Evolutionary conservation across 2,329 filamentous ascomycete species (phyloP), one percentile per base, ranked within the genome.

Genomic region (Botrytis deweyae): DNA sequence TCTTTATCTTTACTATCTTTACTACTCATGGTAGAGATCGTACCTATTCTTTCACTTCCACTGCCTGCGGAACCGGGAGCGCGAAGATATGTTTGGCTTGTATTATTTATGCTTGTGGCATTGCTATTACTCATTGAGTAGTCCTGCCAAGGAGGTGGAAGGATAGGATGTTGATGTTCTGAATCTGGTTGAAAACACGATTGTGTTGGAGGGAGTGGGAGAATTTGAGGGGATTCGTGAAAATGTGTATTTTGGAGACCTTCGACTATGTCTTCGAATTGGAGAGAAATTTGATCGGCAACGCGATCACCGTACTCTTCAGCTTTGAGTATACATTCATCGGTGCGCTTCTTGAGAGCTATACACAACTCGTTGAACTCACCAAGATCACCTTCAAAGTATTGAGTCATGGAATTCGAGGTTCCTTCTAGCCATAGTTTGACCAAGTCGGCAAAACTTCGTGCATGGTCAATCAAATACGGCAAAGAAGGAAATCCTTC

Each of bases 401-500:
- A 64, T 44, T 76, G 64, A 5, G 76, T 73, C 12, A 74, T 61
- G 49, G 75, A 75, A 9, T 77, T 70, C 8, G 74, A 69, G 18
- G 78, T 85, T 6, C 85, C 81, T 58, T 93, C 91, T 0, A 92
- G 86, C 93, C 93, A 97, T 20, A 96, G 84, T 79, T 92, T 92
- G 36, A 97, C 91, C 29, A 99, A 84, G 55, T 91, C 91, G 0
- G 96, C 94, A 78, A 95, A 94, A 78, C 93, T 95, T 75, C 93
- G 90, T 12, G 94, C 90, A 76, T 95, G 91, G 78, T 99, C 96
- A 75, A 99, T 93, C 6, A 99, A 88, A 81, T 97, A 98, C 0
- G 96, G 96, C 22, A 99, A 86, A 64, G 93, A 96, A 0, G 95
- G 95, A 79, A 98, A 97, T 0, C 96, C 96, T 84, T 99, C 96